Evolutionary conservation across 108 stramenopile genomes (phyloP), one percentile per base, ranked within the genome.

Genomic region (Cylindrotheca closterium): DNA sequence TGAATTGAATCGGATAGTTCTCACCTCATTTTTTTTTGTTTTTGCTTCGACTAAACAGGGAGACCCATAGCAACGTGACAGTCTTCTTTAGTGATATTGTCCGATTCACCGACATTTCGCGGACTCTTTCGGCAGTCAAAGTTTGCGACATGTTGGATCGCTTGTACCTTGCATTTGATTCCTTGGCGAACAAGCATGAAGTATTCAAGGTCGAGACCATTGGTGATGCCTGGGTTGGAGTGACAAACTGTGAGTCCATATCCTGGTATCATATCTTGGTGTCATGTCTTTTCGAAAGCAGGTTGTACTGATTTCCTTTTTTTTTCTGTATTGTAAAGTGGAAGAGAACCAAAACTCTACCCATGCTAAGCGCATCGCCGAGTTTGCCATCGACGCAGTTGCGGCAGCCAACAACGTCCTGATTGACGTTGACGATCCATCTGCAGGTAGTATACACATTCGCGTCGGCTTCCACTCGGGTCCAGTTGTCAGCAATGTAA

Each of bases 131-230:
- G 0, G 63, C 75, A 21, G 12, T 1, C 1, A 64, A 76, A 26
- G 52, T 76, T 21, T 58, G 67, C 23, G 25, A 70, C 45, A 32
- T 76, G 56, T 37, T 76, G 45, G 75, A 76, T 49, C 65, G 75
- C 15, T 30, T 70, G 4, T 76, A 76, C 47, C 32, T 4, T 24
- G 62, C 31, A 27, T 70, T 76, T 51, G 75, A 76, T 28, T 17
- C 5, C 5, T 48, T 85, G 12, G 64, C 73, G 8, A 49, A 49
- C 18, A 74, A 75, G 45, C 77, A 86, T 58, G 62, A 74, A 33
- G 65, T 86, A 3, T 86, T 80, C 67, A 86, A 82, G 55, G 75
- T 85, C 8, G 84, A 85, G 46, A 81, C 80, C 0, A 80, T 82
- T 37, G 84, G 84, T 18, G 85, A 86, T 58, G 58, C 59, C 4